Conservation (phyloP, 495 filamentous ascomycete genomes). For the Penicillium fimorum region DNA sequence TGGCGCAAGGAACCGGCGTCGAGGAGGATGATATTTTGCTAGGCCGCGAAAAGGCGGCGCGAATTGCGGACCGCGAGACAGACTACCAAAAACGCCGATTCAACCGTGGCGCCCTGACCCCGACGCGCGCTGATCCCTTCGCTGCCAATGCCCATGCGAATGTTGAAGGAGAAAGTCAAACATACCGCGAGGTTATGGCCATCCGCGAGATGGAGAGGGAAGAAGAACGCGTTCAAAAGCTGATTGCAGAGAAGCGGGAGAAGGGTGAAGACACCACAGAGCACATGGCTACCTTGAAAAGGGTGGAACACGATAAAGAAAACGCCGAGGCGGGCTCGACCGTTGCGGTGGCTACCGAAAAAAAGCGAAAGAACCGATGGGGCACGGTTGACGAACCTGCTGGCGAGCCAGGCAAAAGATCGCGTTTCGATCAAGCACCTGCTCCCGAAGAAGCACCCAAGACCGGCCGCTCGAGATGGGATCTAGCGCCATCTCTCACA, state of each 20-base stretch:
- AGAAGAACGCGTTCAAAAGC: conserved; percentile 79
- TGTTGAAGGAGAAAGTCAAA: conserved; percentile 65
- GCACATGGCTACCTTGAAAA: conserved; percentile 69
- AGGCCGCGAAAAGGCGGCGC: conserved; percentile 81
- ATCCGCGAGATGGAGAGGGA: conserved; percentile 88
- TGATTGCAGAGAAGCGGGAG: conserved; percentile 74
- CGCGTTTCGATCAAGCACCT: conserved; percentile 88
- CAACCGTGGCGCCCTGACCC: conserved; percentile 75
- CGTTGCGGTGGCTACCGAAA: conserved; percentile 58
- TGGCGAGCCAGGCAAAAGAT: conserved; percentile 59
- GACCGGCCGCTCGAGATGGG: conserved; percentile 74
- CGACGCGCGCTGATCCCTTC: conserved; percentile 86
- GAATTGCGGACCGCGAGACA: conserved; percentile 89
- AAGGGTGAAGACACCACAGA: conserved; percentile 61
- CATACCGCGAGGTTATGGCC: conserved; percentile 90
- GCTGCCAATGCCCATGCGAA: conserved; percentile 70
- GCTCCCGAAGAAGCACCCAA: conserved; percentile 57
- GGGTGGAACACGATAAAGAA: conserved; percentile 64
- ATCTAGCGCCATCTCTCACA: conserved; percentile 67
- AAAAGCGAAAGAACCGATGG: conserved; percentile 94
- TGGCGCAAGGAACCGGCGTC: conserved; percentile 77
- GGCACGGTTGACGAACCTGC: conserved; percentile 62
- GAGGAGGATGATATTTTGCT: conserved; percentile 91
- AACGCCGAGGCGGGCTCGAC: conserved; percentile 68
- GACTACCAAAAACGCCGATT: conserved; percentile 97